Evolutionary conservation across 345 rosid species (phyloP), one percentile per base, ranked within the genome.

Genomic region (Combretum micranthum): DNA sequence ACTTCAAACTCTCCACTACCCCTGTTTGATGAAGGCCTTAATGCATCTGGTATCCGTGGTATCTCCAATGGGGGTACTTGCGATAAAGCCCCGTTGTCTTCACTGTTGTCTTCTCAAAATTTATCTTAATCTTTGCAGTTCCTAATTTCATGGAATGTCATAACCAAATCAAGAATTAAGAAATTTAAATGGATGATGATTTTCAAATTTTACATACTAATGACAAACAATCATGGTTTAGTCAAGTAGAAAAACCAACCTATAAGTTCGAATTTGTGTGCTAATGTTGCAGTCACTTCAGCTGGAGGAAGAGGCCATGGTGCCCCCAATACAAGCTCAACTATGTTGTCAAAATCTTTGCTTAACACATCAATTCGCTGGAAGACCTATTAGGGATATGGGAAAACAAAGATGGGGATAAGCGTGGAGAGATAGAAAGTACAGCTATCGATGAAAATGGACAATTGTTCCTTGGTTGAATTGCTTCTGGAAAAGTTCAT

Each of bases 291-390:
- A 4, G 95, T 92, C 23, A 67, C 75, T 73, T 86, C 87, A 17
- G 77, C 42, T 2, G 86, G 89, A 20, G 85, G 94, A 42, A 92
- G 54, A 8, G 97, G 98, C 96, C 97, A 92, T 2, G 98, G 98
- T 52, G 83, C 83, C 52, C 96, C 98, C 50, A 92, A 39, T 70
- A 86, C 77, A 47, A 92, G 89, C 60, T 88, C 91, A 4, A 73
- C 98, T 47, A 92, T 86, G 64, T 92, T 92, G 62, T 88, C 96
- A 3, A 88, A 92, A 72, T 92, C 96, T 63, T 80, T 86, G 77
- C 90, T 84, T 16, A 83, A 58, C 48, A 83, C 75, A 56, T 92
- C 98, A 37, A 92, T 92, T 64, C 98, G 71, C 72, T 92, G 98
- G 75, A 84, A 88, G 44, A 92, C 98, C 96, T 92, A 65, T 46